Percentiles rank a stretch among this genome's conserved stretches.
These are phyloP conservation scores for Mycena olivaceomarginata DNA, from an alignment of 768 basidiomycete genomes.

Conservation along the genomic window DNA sequence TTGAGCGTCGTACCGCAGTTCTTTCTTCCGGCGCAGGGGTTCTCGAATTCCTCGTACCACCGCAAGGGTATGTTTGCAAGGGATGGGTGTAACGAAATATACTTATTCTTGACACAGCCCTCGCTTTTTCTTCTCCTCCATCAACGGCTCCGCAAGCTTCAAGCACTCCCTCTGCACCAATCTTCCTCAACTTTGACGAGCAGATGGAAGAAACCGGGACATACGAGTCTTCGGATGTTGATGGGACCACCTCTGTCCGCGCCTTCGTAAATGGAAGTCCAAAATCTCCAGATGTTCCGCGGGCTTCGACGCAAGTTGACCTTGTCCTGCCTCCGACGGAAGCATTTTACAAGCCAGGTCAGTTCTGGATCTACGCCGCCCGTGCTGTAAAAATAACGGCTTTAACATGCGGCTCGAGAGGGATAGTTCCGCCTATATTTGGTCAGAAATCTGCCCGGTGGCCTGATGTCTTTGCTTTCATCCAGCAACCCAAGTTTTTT, in stretches of 20 bases:
- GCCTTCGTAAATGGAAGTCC: conserved; percentile 12
- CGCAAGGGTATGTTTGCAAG: neutral
- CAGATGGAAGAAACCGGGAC: neutral
- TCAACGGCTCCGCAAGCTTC: neutral
- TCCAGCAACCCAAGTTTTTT: conserved; percentile 47
- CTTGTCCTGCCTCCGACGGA: conserved; percentile 39
- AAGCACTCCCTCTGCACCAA: neutral
- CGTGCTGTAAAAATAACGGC: no score
- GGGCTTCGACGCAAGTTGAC: conserved; percentile 44
- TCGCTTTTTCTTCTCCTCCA: neutral
- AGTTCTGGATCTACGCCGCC: neutral
- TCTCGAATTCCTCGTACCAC: neutral
- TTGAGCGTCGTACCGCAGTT: conserved; percentile 10
- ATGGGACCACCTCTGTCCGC: neutral
- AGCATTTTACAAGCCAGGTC: neutral
- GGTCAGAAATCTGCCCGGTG: conserved; percentile 48
- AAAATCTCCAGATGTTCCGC: neutral
- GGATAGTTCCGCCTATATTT: conserved; percentile 14
- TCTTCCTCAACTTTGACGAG: neutral
- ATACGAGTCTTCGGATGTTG: no score
- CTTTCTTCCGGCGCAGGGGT: conserved; percentile 12
- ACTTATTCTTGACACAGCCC: neutral
- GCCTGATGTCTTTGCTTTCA: conserved; percentile 47
- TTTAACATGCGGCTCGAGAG: no score
- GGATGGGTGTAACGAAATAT: neutral